Evolutionary conservation across 1,284 basidiomycete genomes (phyloP).

Genomic region (Puccinia hordei): DNA sequence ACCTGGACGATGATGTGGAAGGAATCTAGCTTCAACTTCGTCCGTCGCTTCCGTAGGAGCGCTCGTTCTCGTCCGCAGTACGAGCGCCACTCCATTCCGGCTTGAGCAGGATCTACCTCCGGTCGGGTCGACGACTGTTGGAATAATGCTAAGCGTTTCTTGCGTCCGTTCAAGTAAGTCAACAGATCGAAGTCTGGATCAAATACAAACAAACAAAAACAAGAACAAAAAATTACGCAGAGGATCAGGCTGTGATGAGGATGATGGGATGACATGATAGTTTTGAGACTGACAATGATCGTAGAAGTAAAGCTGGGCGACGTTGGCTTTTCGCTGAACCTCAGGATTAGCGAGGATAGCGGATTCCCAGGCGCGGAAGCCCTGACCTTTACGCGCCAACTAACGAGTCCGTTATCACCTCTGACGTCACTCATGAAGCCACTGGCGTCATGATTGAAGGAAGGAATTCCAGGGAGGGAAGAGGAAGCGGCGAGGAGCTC

Average conservation of each 20-base stretch:
- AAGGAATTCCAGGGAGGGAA: not conserved
- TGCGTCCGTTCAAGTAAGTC: conserved; percentile 79
- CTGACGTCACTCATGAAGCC: conserved; percentile 50
- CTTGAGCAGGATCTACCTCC: conserved; percentile 29
- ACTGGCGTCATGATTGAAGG: conserved; percentile 6
- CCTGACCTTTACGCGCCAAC: conserved; percentile 58
- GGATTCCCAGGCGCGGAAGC: conserved; percentile 70
- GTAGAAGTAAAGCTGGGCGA: conserved; percentile 84
- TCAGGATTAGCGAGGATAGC: conserved; percentile 79
- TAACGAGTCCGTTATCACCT: conserved; percentile 54
- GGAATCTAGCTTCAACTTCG: conserved; percentile 82
- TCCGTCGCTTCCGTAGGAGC: conserved; percentile 78
- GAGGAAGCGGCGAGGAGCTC: conserved; percentile 43
- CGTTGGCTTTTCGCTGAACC: conserved; percentile 87
- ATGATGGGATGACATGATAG: too few species aligned
- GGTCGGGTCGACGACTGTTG: conserved; percentile 13
- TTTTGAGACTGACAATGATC: conserved; percentile 18
- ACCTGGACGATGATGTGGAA: conserved; percentile 95
- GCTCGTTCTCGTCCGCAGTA: conserved; percentile 90
- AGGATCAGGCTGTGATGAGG: too few species aligned
- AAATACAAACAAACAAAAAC: too few species aligned
- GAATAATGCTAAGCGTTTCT: conserved; percentile 69
- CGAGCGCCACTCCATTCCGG: conserved; percentile 75
- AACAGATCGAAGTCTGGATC: conserved; percentile 69
- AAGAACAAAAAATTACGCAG: too few species aligned